A percentile compares a stretch with the other conserved stretches of the same genome.
Conservation (phyloP, 345 rosid species). For the Pseudoturritis turrita region DNA sequence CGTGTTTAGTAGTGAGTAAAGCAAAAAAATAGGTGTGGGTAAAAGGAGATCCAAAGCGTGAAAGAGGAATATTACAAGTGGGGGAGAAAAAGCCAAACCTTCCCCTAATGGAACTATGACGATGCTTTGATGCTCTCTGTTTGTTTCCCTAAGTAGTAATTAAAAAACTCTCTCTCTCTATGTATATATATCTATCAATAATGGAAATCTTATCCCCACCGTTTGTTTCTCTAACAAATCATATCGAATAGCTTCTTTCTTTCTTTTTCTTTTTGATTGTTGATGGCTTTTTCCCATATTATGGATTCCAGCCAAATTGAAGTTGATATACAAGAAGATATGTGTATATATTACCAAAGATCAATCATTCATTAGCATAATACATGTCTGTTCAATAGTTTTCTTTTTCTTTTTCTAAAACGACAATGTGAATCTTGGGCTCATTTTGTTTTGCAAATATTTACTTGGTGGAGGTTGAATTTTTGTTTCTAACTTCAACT, state of each 20-base stretch:
- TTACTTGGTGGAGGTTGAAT: too few species aligned
- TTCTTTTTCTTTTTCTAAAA: too few species aligned
- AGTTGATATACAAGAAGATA: background rate
- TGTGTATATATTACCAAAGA: background rate
- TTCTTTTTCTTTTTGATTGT: background rate
- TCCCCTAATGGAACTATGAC: conserved; percentile 65
- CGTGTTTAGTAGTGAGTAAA: conserved; percentile 1
- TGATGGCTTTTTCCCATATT: background rate
- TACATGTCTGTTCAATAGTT: too few species aligned
- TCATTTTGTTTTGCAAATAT: too few species aligned
- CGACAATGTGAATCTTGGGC: too few species aligned
- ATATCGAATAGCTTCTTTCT: background rate
- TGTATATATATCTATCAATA: background rate
- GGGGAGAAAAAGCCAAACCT: conserved; percentile 32
- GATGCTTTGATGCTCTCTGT: conserved; percentile 39
- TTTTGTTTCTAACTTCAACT: background rate
- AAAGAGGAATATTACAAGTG: conserved; percentile 25
- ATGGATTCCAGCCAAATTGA: conserved; percentile 2
- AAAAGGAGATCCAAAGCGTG: conserved; percentile 18
- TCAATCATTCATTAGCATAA: background rate
- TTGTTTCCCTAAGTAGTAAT: conserved; percentile 45
- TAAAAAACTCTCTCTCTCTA: background rate
- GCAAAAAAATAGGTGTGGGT: conserved; percentile 11
- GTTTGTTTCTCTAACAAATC: background rate
- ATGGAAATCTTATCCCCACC: conserved; percentile 14